Percentiles rank a stretch among this genome's conserved stretches.
phyloP scores from a whole-genome alignment of 129 eudicot genomes.

The Ambrosia artemisiifolia region DNA sequence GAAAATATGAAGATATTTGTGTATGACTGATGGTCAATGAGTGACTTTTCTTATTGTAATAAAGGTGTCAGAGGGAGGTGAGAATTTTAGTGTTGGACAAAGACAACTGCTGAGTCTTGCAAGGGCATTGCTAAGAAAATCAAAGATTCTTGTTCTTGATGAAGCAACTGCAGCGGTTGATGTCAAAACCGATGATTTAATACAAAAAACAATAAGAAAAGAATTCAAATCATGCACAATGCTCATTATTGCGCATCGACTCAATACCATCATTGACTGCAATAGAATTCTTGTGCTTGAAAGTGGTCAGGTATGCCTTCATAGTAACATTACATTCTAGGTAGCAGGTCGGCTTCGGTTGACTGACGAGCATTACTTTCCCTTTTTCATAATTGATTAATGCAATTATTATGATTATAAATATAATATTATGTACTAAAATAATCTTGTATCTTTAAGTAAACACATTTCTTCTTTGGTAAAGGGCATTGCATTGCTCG shows the following conservation, averaged over 20 bases:
- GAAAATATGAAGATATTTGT: not conserved
- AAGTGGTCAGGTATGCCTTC: slow-evolving; percentile 63
- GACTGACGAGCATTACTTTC: not conserved
- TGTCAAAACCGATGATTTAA: slow-evolving; percentile 93
- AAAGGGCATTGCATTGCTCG: too few species aligned
- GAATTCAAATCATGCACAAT: slow-evolving; percentile 94
- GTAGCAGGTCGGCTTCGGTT: not conserved
- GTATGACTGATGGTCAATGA: not conserved
- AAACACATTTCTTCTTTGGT: not conserved
- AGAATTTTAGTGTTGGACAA: slow-evolving; percentile 96
- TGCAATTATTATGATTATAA: not conserved
- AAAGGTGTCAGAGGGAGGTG: slow-evolving; percentile 93
- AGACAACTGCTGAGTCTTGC: slow-evolving; percentile 88
- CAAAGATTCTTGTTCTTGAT: slow-evolving; percentile 96
- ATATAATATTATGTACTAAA: not conserved
- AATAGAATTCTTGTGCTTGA: slow-evolving; percentile 80
- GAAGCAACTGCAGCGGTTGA: slow-evolving; percentile 99
- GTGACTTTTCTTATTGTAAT: slow-evolving; percentile 3
- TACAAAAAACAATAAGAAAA: slow-evolving; percentile 89
- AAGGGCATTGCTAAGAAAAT: slow-evolving; percentile 80
- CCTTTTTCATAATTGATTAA: not conserved
- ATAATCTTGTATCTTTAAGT: not conserved
- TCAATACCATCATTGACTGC: slow-evolving; percentile 89
- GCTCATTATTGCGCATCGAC: slow-evolving; percentile 96
- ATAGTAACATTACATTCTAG: not conserved